phyloP scores from a whole-genome alignment of 345 rosid genomes.

The Eucalyptus leucophloia region DNA sequence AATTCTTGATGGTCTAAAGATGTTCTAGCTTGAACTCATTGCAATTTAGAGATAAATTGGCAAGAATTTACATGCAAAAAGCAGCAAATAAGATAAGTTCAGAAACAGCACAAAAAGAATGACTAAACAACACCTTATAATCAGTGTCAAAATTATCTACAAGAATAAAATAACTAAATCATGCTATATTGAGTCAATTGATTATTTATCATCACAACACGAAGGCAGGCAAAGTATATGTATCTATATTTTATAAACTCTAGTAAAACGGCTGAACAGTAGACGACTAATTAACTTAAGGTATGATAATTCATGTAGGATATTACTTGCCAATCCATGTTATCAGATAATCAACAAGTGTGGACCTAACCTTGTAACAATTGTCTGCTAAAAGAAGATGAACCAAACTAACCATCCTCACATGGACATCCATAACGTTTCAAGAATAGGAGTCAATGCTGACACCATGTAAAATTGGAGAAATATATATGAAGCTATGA shows the following conservation, averaged over 20 bases:
- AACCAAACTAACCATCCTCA: accelerated
- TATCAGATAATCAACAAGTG: accelerated
- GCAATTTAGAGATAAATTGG: neutral
- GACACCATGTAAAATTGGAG: neutral
- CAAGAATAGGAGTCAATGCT: neutral
- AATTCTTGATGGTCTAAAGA: too few relatives aligned
- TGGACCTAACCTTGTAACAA: neutral
- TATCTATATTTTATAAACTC: neutral
- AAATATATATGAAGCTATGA: too few relatives aligned
- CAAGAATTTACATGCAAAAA: too few relatives aligned
- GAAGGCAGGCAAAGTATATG: neutral
- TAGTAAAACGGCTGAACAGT: neutral
- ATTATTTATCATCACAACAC: neutral
- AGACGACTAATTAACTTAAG: neutral
- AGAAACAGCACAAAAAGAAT: too few relatives aligned
- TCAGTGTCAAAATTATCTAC: too few relatives aligned
- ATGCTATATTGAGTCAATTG: neutral
- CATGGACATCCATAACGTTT: neutral
- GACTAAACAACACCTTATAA: neutral
- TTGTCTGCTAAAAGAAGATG: neutral
- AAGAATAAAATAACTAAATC: neutral
- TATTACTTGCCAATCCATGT: neutral
- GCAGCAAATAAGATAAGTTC: accelerated
- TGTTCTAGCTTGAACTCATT: neutral
- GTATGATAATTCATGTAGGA: too few relatives aligned